Percentiles rank a stretch among this genome's conserved stretches.
Evolutionary conservation across 352 stramenopile species (phyloP).

Genomic region (Phytopythium sindhum): DNA sequence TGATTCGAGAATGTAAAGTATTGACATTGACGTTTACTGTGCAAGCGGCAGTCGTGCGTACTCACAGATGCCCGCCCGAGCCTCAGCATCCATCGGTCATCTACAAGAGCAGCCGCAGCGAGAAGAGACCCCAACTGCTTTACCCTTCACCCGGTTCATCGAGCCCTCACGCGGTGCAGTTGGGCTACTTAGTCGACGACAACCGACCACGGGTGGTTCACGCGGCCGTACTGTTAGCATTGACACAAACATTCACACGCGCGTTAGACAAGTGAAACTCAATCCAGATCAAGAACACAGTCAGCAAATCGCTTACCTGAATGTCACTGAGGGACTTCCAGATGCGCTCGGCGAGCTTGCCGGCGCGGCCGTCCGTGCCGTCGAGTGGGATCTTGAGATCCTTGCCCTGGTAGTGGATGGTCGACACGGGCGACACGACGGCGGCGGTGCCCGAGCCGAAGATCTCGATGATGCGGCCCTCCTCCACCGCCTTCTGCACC

Average conservation of each 20-base stretch:
- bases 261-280: neutral
- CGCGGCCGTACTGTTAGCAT: conserved; percentile 48
- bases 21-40: neutral
- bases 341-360: conserved; percentile 83
- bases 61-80: no score
- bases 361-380: conserved; percentile 78
- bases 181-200: conserved; percentile 31
- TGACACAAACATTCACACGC: neutral
- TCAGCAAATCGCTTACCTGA: conserved; percentile 28
- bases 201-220: conserved; percentile 51
- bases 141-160: neutral
- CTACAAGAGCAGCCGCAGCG: neutral
- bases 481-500: conserved; percentile 88
- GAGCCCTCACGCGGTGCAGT: neutral
- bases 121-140: neutral
- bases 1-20: neutral
- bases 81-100: neutral
- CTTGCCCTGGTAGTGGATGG: conserved; percentile 93
- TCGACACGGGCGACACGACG: conserved; percentile 92
- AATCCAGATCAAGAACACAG: neutral
- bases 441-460: conserved; percentile 96
- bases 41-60: no score
- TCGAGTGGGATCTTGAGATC: conserved; percentile 91
- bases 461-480: conserved; percentile 91
- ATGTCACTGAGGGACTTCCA: conserved; percentile 91